Conservation (phyloP, 306 rosid genomes). For the Benincasa hispida region DNA sequence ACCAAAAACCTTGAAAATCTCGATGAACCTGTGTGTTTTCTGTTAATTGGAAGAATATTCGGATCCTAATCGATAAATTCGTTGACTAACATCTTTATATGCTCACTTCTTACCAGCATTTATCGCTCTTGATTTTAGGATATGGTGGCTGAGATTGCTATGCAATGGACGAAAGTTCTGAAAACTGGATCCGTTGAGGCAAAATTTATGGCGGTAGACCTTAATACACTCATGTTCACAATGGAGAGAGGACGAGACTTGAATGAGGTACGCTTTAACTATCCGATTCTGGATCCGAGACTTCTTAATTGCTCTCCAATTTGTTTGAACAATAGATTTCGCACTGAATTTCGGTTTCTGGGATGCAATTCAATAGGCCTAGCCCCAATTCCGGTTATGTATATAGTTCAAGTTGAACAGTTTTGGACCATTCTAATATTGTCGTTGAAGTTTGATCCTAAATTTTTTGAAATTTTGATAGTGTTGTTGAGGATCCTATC, state of each 20-base stretch:
- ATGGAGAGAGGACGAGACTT: constrained; percentile 57
- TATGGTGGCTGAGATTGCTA: constrained; percentile 54
- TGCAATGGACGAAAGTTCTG: constrained; percentile 73
- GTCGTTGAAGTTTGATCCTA: background rate
- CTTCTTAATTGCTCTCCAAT: background rate
- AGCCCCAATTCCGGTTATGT: background rate
- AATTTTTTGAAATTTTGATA: background rate
- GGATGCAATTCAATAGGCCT: background rate
- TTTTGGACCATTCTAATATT: background rate
- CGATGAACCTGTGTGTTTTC: background rate
- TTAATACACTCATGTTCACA: constrained; percentile 81
- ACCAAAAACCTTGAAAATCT: background rate
- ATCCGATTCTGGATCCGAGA: background rate
- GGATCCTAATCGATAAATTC: background rate
- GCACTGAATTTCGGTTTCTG: background rate
- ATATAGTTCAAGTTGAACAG: background rate
- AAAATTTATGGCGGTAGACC: constrained; percentile 68
- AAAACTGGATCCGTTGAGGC: constrained; percentile 66
- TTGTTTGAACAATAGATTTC: background rate
- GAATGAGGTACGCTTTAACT: constrained; percentile 41
- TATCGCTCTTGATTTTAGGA: constrained; percentile 30
- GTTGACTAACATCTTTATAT: background rate
- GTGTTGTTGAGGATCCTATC: background rate
- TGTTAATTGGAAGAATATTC: background rate
- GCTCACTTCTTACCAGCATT: background rate